A percentile compares a stretch with the other conserved stretches of the same genome.
Evolutionary conservation across 192 early-diverging fungal species (phyloP).

Genomic region (Coemansia sp.): DNA sequence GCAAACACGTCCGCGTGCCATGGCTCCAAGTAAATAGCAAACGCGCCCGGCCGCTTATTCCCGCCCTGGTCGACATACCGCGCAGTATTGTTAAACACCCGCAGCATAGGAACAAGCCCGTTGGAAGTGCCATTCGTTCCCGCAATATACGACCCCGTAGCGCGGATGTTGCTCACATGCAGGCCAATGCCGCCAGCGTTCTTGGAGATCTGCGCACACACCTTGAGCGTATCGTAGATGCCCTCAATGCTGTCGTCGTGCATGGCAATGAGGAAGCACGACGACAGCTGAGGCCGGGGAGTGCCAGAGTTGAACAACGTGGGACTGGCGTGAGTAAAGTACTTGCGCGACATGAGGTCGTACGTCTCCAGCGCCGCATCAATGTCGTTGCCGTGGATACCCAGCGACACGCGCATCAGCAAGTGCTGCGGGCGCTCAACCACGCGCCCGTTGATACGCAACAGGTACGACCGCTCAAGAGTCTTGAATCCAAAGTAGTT

Average conservation of each 20-base stretch:
- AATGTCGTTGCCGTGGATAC: constrained; percentile 92
- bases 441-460: constrained; percentile 81
- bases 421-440: constrained; percentile 97
- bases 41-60: constrained; percentile 96
- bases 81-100: constrained; percentile 98
- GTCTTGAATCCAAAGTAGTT: constrained; percentile 99
- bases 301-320: constrained; percentile 99
- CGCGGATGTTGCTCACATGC: constrained; percentile 96
- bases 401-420: constrained; percentile 97
- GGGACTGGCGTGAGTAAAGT: constrained; percentile 95
- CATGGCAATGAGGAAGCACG: constrained; percentile 95
- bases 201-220: constrained; percentile 97
- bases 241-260: constrained; percentile 97
- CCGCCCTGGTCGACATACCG: constrained; percentile 99
- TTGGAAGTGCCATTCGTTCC: constrained; percentile 97
- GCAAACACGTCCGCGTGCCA: constrained; percentile 98
- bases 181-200: constrained; percentile 96
- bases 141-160: constrained; percentile 93
- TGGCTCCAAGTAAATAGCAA: constrained; percentile 98
- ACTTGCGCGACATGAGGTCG: constrained; percentile 87
- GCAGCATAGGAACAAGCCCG: constrained; percentile 95
- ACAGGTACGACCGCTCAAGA: constrained; percentile 92
- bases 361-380: constrained; percentile 93
- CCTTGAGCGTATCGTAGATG: constrained; percentile 97
- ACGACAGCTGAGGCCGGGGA: constrained; percentile 90